Conservation (phyloP, 805 yeast genomes). For the Hanseniaspora thailandica region DNA sequence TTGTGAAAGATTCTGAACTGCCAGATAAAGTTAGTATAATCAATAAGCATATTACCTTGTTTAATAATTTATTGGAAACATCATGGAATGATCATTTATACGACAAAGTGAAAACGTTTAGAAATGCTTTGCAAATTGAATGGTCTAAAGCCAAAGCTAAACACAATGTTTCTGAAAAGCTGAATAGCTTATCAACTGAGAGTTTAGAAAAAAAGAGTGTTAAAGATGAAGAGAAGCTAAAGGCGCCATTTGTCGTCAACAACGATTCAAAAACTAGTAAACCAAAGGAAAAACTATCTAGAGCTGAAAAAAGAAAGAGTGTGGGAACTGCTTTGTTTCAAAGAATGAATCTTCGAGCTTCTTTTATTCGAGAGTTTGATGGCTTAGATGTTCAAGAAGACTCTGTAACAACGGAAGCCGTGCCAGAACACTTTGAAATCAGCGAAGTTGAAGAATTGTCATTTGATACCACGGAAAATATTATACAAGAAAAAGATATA, state of each 20-base stretch:
- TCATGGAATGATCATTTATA: slow-evolving; percentile 6
- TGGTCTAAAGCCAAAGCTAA: neutral
- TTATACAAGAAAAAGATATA: neutral
- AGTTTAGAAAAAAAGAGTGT: neutral
- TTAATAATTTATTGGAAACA: neutral
- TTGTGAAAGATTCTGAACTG: neutral
- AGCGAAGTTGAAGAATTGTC: neutral
- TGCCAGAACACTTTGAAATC: no score
- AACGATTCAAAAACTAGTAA: neutral
- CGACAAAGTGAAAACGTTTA: neutral
- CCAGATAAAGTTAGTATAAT: neutral
- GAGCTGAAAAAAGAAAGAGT: slow-evolving; percentile 7
- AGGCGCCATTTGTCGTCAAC: neutral
- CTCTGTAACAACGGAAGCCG: neutral
- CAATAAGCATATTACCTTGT: neutral
- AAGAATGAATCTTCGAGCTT: slow-evolving; percentile 5
- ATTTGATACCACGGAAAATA: neutral
- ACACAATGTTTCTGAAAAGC: neutral
- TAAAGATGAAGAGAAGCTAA: neutral
- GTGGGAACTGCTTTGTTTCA: slow-evolving; percentile 4
- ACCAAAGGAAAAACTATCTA: neutral
- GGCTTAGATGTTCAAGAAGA: neutral
- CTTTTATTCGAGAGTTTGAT: neutral
- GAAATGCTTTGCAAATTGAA: neutral
- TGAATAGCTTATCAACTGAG: neutral